phyloP scores from a whole-genome alignment of 2,329 filamentous ascomycete genomes.

The Nakataea oryzae region DNA sequence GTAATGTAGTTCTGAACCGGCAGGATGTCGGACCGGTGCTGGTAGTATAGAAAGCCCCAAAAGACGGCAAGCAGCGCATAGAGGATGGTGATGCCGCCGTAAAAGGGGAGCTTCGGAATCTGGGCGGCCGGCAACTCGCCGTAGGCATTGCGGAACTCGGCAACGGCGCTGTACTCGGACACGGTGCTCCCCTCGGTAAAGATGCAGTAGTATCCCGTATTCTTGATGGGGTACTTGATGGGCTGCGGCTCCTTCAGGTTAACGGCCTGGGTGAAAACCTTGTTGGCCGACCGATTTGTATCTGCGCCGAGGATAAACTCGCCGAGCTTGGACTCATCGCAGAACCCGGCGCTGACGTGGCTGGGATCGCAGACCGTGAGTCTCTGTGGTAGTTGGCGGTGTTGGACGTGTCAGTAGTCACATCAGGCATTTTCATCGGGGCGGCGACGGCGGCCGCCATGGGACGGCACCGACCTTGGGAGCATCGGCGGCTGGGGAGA shows the following conservation, averaged over 20 bases:
- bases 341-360: slow-evolving; percentile 58
- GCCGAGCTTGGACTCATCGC: slow-evolving; percentile 68
- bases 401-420: background rate
- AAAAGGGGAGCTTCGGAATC: slow-evolving; percentile 95
- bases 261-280: slow-evolving; percentile 71
- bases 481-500: slow-evolving; percentile 43
- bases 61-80: slow-evolving; percentile 81
- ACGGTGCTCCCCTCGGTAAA: slow-evolving; percentile 62
- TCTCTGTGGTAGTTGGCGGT: slow-evolving; percentile 16
- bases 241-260: slow-evolving; percentile 65
- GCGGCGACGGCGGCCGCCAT: background rate
- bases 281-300: slow-evolving; percentile 59
- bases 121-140: slow-evolving; percentile 92
- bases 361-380: slow-evolving; percentile 62
- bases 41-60: slow-evolving; percentile 93
- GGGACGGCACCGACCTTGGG: slow-evolving; percentile 34
- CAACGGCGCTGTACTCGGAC: slow-evolving; percentile 64
- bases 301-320: slow-evolving; percentile 75
- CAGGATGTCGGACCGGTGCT: slow-evolving; percentile 88
- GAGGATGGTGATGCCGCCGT: slow-evolving; percentile 85
- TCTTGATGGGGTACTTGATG: slow-evolving; percentile 74
- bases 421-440: background rate
- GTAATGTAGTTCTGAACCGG: slow-evolving; percentile 99
- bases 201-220: slow-evolving; percentile 95
- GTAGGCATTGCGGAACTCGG: slow-evolving; percentile 92